Base-by-base conservation (phyloP, 345 rosid genomes). In the Syzygium aqueum region DNA sequence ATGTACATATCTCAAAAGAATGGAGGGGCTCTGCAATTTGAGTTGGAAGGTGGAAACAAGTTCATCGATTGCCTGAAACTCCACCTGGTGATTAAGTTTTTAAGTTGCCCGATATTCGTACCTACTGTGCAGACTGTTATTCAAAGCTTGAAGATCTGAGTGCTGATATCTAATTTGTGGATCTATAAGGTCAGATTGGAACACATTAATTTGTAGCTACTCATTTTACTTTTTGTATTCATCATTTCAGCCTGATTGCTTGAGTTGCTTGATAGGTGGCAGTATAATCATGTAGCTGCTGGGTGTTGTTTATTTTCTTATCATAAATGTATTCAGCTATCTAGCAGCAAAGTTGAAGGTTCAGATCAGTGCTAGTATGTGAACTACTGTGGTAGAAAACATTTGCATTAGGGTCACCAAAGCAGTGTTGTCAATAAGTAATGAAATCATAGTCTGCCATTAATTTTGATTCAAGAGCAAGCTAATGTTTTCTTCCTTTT, bases 141-240 rank as follows among this genome's bases (percentile, higher is more conserved):
- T 67, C 89, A 77, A 85, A 52, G 80, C 51, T 12, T 84, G 83
- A 33, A 85, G 89, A 77, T 84, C 85, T 40, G 56, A 78, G 86
- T 85, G 56, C 61, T 51, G 53, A 49, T 57, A 85, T 82, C 53
- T 53, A 67, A 50, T 23, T 53, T 46, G 8, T 54, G 78, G 65
- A 85, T 49, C 86, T 40, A 78, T 30, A 51, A 65, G 84, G 43
- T 77, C 77, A 67, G 88, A 87, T 86, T 84, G 88, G 87, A 91
- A 91, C 88, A 89, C 88, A 89, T 87, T 87, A 88, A 90, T 51
- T 87, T 88, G 88, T 90, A 92, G 90, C 92, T 93, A 91, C 93
- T 89, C 87, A 88, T 87, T 87, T 89, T 65, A 52, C 83, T 73
- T 86, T 88, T 51, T 65, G 84, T 93, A 86, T 85, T 77, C 86